Evolutionary conservation across 192 early-diverging fungal species (phyloP), one percentile per base, ranked within the genome.

Genomic region (Linnemannia hyalina): DNA sequence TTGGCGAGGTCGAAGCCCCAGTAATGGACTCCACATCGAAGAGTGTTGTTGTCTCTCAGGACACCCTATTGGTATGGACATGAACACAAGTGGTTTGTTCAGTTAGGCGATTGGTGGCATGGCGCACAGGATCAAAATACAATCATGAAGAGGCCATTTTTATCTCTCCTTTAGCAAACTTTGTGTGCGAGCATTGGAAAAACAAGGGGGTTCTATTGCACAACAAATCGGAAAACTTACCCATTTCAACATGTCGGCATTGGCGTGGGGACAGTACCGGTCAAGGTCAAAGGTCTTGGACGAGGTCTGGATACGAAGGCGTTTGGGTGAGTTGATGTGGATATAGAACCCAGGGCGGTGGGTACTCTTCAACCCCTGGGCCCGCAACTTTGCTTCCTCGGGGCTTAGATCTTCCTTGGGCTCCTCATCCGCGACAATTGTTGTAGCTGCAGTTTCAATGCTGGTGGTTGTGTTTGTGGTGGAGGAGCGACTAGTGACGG

Each of bases 1-100:
- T 86, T 86, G 49, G 63, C 49, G 20, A 86, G 80, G 77, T 86
- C 84, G 20, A 86, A 86, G 0, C 84, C 84, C 84, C 84, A 86
- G 42, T 86, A 86, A 32, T 86, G 84, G 4, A 86, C 84, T 15
- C 84, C 84, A 68, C 84, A 86, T 6, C 84, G 78, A 9, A 86
- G 70, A 15, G 84, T 86, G 32, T 46, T 70, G 36, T 86, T 80
- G n/a, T 72, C 52, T 22, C 84, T 55, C 40, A 86, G 55, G 1
- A 86, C 84, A 7, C 84, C 84, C 84, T 86, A 55, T 16, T 26
- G 20, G n/a, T 32, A 40, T 52, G 52, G 7, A 40, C 8, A 1
- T 49, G 41, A 0, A 38, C 6, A 54, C 38, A 82, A 68, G 16
- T 26, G 9, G 55, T 26, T 26, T 7, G 6, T 26, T 7, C 55